Conservation (phyloP, 148 eudicot species). For the Chenopodium quinoa region DNA sequence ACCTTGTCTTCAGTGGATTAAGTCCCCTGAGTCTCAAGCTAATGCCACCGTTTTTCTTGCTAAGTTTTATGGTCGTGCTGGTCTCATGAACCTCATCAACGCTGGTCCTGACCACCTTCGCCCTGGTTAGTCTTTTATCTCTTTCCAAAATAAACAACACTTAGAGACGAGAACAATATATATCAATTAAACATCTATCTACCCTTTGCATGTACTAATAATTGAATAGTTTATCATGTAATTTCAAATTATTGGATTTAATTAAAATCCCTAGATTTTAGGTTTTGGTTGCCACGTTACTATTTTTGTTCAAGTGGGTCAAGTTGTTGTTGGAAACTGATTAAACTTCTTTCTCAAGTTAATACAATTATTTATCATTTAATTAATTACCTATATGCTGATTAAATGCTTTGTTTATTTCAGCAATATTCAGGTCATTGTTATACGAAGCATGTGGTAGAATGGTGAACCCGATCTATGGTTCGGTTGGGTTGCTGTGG, state of each 20-base stretch:
- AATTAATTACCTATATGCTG: constrained; percentile 2
- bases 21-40: constrained; percentile 64
- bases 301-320: constrained; percentile 10
- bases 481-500: constrained; percentile 72
- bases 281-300: constrained; percentile 19
- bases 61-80: constrained; percentile 92
- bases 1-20: constrained; percentile 80
- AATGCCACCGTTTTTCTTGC: constrained; percentile 85
- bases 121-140: constrained; percentile 44
- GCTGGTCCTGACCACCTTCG: constrained; percentile 72
- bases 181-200: not conserved
- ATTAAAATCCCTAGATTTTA: not conserved
- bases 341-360: not conserved
- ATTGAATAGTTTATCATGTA: too few relatives aligned
- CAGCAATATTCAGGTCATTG: constrained; percentile 73
- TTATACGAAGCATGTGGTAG: constrained; percentile 82
- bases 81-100: constrained; percentile 71
- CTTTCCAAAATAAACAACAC: too few relatives aligned
- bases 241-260: not conserved
- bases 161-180: too few relatives aligned
- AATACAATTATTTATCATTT: not conserved
- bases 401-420: not conserved
- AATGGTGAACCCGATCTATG: constrained; percentile 77
- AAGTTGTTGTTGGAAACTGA: constrained; percentile 7
- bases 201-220: not conserved